Evolutionary conservation across 1,284 basidiomycete genomes (phyloP).

Genomic region (Trichosporon faecale): DNA sequence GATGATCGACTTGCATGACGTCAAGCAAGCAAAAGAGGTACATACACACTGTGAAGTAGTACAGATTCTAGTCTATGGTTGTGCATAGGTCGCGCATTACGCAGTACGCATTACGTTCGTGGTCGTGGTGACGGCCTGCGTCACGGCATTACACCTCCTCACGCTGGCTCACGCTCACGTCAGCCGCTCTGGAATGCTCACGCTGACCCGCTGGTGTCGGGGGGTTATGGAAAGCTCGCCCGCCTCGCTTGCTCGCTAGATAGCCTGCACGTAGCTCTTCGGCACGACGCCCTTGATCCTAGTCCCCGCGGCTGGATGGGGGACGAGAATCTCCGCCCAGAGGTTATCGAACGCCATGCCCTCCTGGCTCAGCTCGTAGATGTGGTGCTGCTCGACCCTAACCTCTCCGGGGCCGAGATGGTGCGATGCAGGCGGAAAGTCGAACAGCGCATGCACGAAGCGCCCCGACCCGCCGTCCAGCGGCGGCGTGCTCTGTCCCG

Average conservation of each 20-base stretch:
- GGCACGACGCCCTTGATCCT: constrained; percentile 23
- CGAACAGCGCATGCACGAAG: constrained; percentile 23
- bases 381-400: constrained; percentile 13
- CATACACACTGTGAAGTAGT: neutral
- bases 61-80: neutral
- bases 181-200: neutral
- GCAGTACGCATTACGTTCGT: no score
- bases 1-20: neutral
- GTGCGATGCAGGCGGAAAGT: constrained; percentile 23
- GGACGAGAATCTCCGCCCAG: constrained; percentile 28
- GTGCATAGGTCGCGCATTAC: neutral
- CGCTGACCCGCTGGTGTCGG: neutral
- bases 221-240: no score
- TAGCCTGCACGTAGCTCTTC: constrained; percentile 20
- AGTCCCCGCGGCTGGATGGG: constrained; percentile 11
- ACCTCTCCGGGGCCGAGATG: constrained; percentile 19
- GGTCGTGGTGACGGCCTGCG: neutral
- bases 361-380: constrained; percentile 28
- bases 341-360: constrained; percentile 26
- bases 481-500: constrained; percentile 15
- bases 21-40: neutral
- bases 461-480: constrained; percentile 22
- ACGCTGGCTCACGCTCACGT: neutral
- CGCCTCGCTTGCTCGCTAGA: neutral
- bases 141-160: neutral